phyloP scores from a whole-genome alignment of 2,329 filamentous ascomycete species.

The Trichoderma brevicompactum region DNA sequence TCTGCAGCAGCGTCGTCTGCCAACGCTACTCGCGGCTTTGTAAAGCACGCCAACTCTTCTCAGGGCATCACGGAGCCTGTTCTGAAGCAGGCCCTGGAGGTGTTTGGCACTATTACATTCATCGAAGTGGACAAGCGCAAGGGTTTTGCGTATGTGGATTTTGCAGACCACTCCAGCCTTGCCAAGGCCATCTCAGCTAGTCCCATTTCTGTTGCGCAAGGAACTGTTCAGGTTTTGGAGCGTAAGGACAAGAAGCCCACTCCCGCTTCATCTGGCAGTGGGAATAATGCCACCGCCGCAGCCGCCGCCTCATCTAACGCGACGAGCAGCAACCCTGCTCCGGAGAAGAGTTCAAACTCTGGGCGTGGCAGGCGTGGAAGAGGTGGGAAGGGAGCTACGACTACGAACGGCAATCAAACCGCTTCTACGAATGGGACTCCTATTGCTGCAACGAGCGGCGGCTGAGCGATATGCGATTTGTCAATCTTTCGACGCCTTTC shows the following conservation, averaged over 20 bases:
- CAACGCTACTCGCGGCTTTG: constrained; percentile 69
- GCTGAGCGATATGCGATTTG: constrained; percentile 25
- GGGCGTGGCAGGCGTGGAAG: constrained; percentile 42
- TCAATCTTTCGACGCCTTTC: constrained; percentile 10
- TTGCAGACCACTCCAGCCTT: constrained; percentile 72
- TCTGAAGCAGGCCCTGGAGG: constrained; percentile 73
- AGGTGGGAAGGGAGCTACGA: constrained; percentile 36
- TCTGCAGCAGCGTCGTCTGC: constrained; percentile 35
- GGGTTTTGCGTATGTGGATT: constrained; percentile 92
- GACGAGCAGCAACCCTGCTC: constrained; percentile 20
- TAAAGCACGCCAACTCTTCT: constrained; percentile 84
- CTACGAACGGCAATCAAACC: constrained; percentile 23
- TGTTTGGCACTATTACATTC: constrained; percentile 73
- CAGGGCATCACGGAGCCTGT: constrained; percentile 87
- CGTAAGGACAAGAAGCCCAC: constrained; percentile 65
- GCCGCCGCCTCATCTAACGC: constrained; percentile 31
- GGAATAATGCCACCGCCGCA: constrained; percentile 28
- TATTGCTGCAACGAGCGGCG: constrained; percentile 25
- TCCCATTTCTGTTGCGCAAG: constrained; percentile 80
- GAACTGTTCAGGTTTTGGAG: constrained; percentile 84
- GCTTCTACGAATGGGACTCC: constrained; percentile 23
- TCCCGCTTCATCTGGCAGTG: constrained; percentile 25
- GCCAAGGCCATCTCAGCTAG: constrained; percentile 81
- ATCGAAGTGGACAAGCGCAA: constrained; percentile 96
- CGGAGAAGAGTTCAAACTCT: constrained; percentile 39